Base-by-base conservation (phyloP, 768 basidiomycete genomes). In the Stropharia rugosoannulata region DNA sequence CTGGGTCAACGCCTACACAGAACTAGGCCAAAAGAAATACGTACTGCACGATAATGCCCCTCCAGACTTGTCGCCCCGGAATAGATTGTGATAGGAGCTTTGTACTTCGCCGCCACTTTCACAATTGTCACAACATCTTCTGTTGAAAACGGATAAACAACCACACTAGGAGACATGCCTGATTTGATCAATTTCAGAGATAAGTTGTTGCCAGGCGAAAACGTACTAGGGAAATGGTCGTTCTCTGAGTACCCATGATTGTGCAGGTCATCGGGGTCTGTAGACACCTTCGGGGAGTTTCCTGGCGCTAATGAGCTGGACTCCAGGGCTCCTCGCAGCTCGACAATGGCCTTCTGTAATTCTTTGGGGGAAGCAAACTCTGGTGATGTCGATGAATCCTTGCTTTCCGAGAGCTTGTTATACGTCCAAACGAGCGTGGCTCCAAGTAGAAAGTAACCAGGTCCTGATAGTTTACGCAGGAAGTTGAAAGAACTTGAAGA, bases 41-140 rank as follows among this genome's bases (percentile, higher is more conserved):
- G 55, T 60, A 90, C 89, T 27, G 82, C 84, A 37, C 80, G 73
- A 59, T 80, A 85, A 59, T 92, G 87, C 0, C 92, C 92, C 65
- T 95, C 93, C 19, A 95, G 68, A 62, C 82, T 85, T 0, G 93
- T 95, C 1, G 87, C 93, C 9, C 90, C 93, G 0, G 86, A 85
- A 68, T 87, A 94, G 2, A 92, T 81, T 1, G 81, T 83, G 18
- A 95, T 70, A 0, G 94, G 94, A 73, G 95, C 87, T 25, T 75
- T 76, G 70, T 86, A 87, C 68, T 86, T 86, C 39, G 77, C 80
- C 2, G 93, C 89, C 44, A 89, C 78, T 56, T 87, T 82, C 46
- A 95, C 87, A 46, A 93, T 79, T 60, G 82, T 78, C 39, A 87
- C 86, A 1, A 96, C 91, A 61, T 96, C 93, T 59, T 90, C 88